A percentile compares a stretch with the other conserved stretches of the same genome.
Conservation (phyloP, 2,329 filamentous ascomycete genomes). For the Sporothrix euskadiensis region DNA sequence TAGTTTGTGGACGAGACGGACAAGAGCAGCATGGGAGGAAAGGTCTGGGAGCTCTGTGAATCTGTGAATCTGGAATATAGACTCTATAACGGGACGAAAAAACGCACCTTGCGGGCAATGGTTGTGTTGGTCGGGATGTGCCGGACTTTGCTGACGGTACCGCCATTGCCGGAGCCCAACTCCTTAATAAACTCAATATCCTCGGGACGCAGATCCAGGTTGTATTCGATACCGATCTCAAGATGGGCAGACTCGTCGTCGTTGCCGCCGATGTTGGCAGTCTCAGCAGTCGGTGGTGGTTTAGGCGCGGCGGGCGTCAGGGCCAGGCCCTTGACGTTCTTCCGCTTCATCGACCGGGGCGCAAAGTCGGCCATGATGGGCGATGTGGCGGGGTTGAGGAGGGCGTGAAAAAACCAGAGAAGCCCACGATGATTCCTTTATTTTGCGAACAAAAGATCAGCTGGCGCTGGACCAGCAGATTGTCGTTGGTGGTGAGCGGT, state of each 20-base stretch:
- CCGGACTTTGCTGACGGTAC: slow-evolving; percentile 96
- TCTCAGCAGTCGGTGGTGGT: slow-evolving; percentile 69
- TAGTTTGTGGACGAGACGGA: not conserved
- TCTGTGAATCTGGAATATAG: too few relatives aligned
- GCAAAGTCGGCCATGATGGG: slow-evolving; percentile 63
- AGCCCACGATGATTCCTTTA: not conserved
- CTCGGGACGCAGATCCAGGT: slow-evolving; percentile 85
- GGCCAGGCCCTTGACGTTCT: slow-evolving; percentile 93
- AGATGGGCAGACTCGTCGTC: slow-evolving; percentile 66
- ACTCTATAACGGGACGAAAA: slow-evolving; percentile 16
- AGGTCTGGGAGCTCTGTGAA: not conserved
- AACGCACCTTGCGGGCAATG: slow-evolving; percentile 90
- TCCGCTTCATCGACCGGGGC: slow-evolving; percentile 90
- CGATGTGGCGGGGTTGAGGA: not conserved
- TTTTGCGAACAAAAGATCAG: not conserved
- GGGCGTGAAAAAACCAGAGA: not conserved
- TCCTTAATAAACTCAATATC: slow-evolving; percentile 93
- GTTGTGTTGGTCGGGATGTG: slow-evolving; percentile 92
- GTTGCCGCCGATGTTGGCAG: slow-evolving; percentile 62
- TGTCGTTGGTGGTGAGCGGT: slow-evolving; percentile 19
- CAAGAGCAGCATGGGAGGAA: not conserved
- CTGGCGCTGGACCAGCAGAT: not conserved
- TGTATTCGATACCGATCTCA: slow-evolving; percentile 97
- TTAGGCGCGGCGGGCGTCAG: slow-evolving; percentile 78
- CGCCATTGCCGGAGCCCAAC: slow-evolving; percentile 92